Evolutionary conservation across 352 stramenopile genomes (phyloP).

Genomic region (Globisporangium sylvaticum): DNA sequence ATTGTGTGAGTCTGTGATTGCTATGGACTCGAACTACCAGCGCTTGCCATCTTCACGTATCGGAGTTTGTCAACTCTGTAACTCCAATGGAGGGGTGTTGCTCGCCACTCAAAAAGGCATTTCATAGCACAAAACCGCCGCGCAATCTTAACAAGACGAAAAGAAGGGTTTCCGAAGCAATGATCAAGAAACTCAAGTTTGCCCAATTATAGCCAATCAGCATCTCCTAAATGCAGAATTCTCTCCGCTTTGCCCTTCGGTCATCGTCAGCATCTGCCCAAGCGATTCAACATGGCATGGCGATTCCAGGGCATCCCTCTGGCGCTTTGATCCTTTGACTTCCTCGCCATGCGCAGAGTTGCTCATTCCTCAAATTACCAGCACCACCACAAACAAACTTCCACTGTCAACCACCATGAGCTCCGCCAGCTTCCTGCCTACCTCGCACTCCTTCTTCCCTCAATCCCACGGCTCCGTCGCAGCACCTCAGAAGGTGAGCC

Average conservation of each 20-base stretch:
- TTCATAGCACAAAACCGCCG: no score
- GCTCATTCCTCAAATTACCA: constrained; percentile 10
- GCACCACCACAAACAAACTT: background rate
- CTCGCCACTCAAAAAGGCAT: no score
- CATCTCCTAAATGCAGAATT: constrained; percentile 11
- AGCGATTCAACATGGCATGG: background rate
- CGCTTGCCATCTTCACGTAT: no score
- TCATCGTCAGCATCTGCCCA: no score
- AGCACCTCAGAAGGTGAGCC: background rate
- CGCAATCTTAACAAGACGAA: no score
- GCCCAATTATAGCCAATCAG: constrained; percentile 15
- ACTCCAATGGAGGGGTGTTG: no score
- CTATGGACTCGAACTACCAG: no score
- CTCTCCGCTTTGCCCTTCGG: no score
- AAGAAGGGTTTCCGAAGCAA: no score
- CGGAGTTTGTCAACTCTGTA: no score
- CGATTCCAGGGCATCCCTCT: background rate
- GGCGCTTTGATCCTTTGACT: background rate
- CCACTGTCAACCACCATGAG: background rate
- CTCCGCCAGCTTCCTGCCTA: background rate
- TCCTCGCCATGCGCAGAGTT: background rate
- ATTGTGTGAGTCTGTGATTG: no score
- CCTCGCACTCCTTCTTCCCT: background rate
- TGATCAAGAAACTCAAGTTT: no score
- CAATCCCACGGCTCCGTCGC: background rate